Evolutionary conservation across 768 basidiomycete genomes (phyloP), one percentile per base, ranked within the genome.

Genomic region (Calocera viscosa): DNA sequence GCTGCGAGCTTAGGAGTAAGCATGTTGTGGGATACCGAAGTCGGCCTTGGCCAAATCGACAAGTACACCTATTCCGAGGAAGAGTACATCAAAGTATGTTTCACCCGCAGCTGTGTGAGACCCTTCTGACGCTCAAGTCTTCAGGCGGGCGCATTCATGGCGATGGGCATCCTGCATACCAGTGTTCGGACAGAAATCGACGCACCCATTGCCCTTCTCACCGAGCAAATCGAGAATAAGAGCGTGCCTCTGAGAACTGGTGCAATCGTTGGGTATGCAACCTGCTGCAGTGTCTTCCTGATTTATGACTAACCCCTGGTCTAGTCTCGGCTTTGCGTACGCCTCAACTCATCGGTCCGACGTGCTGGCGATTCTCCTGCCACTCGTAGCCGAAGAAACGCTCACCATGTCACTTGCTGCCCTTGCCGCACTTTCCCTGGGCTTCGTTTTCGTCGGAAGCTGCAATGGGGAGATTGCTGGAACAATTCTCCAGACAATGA

Each of bases 21-120:
- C 77, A 80, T 97, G 69, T 80, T 99, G 1, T 99, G 96, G 96
- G 94, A 98, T 74, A 91, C 91, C 10, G 96, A 98, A 67, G 83
- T 90, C 67, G 96, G 96, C 72, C 81, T 98, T 41, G 88, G 86
- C 73, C 92, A 95, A 70, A 88, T 97, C 71, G 96, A 99, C 80
- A 96, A 92, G 76, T 98, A 97, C 79, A 91, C 94, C 26, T 98
- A 98, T 74, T 94, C 92, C 0, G 78, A 90, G 0, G 96, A 99
- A 71, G 96, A 99, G 75, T 82, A 93, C 76, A 97, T 98, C 82
- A 98, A 98, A 81, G 88, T 83, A 69, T 41, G 70, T 69, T 2
- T 63, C 19, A 24, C 35, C 28, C 39, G 10, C 41, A 35, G 16
- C 16, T 63, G 16, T 49, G 16, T 24, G 49, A 35, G 24, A 3